Conservation (phyloP, 257 asterid species). For the Penstemon newberryi region DNA sequence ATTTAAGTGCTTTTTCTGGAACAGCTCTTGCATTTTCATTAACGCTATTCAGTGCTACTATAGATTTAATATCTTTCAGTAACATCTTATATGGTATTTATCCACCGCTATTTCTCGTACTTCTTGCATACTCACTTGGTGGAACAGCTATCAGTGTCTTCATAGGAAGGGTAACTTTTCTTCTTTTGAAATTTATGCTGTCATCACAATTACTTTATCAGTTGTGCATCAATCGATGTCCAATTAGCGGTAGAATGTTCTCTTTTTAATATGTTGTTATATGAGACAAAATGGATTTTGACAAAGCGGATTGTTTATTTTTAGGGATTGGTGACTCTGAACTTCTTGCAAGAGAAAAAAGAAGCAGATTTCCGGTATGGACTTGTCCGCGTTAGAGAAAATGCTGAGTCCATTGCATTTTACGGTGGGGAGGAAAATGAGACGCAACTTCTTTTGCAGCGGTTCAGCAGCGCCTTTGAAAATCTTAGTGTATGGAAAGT, state of each 20-base stretch:
- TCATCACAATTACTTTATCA: slow-evolving; percentile 5
- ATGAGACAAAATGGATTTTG: slow-evolving; percentile 17
- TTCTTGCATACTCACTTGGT: slow-evolving; percentile 77
- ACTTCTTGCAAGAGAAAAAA: slow-evolving; percentile 92
- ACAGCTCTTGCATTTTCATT: slow-evolving; percentile 86
- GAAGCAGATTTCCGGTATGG: slow-evolving; percentile 93
- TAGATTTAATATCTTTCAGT: slow-evolving; percentile 93
- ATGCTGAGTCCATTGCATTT: slow-evolving; percentile 96
- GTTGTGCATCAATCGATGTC: slow-evolving; percentile 12
- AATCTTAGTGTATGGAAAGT: slow-evolving; percentile 67
- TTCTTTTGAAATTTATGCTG: slow-evolving; percentile 14
- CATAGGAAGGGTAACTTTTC: slow-evolving; percentile 73
- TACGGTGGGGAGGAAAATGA: slow-evolving; percentile 93
- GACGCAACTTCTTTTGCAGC: slow-evolving; percentile 70
- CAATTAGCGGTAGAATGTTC: background rate
- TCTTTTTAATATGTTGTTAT: background rate
- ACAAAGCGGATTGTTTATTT: slow-evolving; percentile 25
- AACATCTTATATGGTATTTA: slow-evolving; percentile 81
- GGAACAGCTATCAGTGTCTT: slow-evolving; percentile 88
- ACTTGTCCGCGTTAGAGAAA: slow-evolving; percentile 87
- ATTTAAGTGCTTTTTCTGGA: slow-evolving; percentile 87
- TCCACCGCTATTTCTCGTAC: slow-evolving; percentile 85
- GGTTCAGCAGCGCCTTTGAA: slow-evolving; percentile 86
- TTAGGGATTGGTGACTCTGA: slow-evolving; percentile 75
- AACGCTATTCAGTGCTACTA: slow-evolving; percentile 75